Conservation (phyloP, 495 filamentous ascomycete species). For the Hypoxylon subgilvum region DNA sequence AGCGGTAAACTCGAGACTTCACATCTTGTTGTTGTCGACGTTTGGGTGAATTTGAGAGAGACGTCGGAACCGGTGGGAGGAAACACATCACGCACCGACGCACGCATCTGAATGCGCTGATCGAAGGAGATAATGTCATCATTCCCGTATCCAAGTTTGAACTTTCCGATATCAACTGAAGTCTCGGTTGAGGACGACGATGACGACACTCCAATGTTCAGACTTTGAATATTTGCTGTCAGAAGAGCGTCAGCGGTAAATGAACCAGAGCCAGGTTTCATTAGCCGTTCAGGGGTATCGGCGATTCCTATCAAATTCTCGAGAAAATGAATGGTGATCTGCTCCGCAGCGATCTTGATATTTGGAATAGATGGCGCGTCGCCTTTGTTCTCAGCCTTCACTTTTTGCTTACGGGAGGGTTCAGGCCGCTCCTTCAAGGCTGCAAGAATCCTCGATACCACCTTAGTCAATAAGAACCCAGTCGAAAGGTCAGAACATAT, state of each 20-base stretch:
- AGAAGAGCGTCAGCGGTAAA: slow-evolving; percentile 58
- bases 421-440: slow-evolving; percentile 46
- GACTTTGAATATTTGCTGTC: slow-evolving; percentile 52
- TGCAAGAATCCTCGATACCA: slow-evolving; percentile 60
- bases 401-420: slow-evolving; percentile 28
- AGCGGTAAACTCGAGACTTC: slow-evolving; percentile 85
- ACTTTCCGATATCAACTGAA: slow-evolving; percentile 64
- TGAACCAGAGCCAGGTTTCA: slow-evolving; percentile 37
- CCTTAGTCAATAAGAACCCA: slow-evolving; percentile 68
- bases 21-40: slow-evolving; percentile 58
- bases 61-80: slow-evolving; percentile 68
- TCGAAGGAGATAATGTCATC: slow-evolving; percentile 79
- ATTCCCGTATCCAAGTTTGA: slow-evolving; percentile 74
- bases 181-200: slow-evolving; percentile 45
- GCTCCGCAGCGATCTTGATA: slow-evolving; percentile 59
- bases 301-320: slow-evolving; percentile 63
- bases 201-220: slow-evolving; percentile 48
- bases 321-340: slow-evolving; percentile 67
- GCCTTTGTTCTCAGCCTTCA: slow-evolving; percentile 30
- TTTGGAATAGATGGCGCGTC: slow-evolving; percentile 40
- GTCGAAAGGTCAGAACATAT: slow-evolving; percentile 71
- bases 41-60: slow-evolving; percentile 63
- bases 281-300: slow-evolving; percentile 46
- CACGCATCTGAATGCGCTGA: slow-evolving; percentile 67
- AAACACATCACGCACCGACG: slow-evolving; percentile 69